phyloP scores from a whole-genome alignment of 768 basidiomycete genomes.

The Suillus lakei region DNA sequence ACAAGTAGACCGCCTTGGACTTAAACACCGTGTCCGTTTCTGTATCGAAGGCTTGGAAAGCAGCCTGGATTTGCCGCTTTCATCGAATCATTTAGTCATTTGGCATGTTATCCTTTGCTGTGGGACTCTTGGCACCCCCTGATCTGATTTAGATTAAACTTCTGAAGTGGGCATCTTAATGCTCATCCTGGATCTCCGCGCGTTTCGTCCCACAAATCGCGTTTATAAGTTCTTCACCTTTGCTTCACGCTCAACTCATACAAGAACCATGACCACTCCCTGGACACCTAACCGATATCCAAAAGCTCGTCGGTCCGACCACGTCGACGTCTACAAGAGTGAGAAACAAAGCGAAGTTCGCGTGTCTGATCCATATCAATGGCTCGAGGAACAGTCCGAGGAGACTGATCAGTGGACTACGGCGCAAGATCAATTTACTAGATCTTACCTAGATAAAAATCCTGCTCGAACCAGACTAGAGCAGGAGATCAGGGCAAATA shows the following conservation, averaged over 20 bases:
- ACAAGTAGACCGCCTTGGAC: conserved; percentile 7
- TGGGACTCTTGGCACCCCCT: conserved; percentile 37
- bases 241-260: conserved; percentile 17
- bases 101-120: conserved; percentile 14
- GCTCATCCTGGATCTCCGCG: conserved; percentile 17
- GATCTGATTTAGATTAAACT: conserved; percentile 30
- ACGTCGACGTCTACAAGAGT: conserved; percentile 72
- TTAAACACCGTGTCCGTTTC: conserved; percentile 10
- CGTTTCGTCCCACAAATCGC: conserved; percentile 24
- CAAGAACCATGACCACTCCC: conserved; percentile 37
- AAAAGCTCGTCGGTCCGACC: conserved; percentile 62
- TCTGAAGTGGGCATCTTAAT: conserved; percentile 19
- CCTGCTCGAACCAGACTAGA: conserved; percentile 62
- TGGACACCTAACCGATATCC: conserved; percentile 71
- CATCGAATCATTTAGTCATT: conserved; percentile 26
- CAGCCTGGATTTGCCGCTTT: conserved; percentile 11
- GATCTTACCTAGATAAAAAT: conserved; percentile 64
- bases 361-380: conserved; percentile 74
- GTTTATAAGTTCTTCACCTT: conserved; percentile 26
- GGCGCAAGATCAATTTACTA: conserved; percentile 63
- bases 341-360: conserved; percentile 61
- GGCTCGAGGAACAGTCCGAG: conserved; percentile 67
- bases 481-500: conserved; percentile 58
- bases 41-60: conserved; percentile 12
- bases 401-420: conserved; percentile 72